A percentile compares a stretch with the other conserved stretches of the same genome.
These are phyloP conservation scores for Cyberlindnera maclurae DNA, from an alignment of 805 yeast genomes.

Conservation along the genomic window DNA sequence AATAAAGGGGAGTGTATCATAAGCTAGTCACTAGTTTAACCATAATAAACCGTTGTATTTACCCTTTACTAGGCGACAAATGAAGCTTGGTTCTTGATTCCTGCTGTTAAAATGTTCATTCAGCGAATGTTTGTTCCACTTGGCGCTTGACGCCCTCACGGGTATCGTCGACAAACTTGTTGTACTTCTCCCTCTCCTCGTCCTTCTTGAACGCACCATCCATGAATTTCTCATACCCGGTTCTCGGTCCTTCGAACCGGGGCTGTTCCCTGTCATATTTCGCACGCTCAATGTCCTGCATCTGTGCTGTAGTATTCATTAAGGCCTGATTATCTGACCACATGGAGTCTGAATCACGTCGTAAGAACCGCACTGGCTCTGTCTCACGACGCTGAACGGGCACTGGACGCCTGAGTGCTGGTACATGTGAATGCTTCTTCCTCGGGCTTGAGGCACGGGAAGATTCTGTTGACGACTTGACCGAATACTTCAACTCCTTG, in stretches of 20 bases:
- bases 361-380: slow-evolving; percentile 1
- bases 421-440: not conserved
- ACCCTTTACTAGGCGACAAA: not conserved
- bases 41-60: no score
- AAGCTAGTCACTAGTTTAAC: not conserved
- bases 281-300: slow-evolving; percentile 15
- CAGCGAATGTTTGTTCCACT: not conserved
- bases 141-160: slow-evolving; percentile 6
- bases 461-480: slow-evolving; percentile 7
- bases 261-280: slow-evolving; percentile 3
- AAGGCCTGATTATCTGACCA: slow-evolving; percentile 8
- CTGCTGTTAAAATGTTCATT: no score
- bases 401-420: not conserved
- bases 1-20: slow-evolving; percentile 3
- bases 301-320: slow-evolving; percentile 15
- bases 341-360: not conserved
- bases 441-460: slow-evolving; percentile 8
- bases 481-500: slow-evolving; percentile 18
- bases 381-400: slow-evolving; percentile 5
- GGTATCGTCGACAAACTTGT: slow-evolving; percentile 14
- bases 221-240: slow-evolving; percentile 17
- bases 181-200: slow-evolving; percentile 10
- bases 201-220: slow-evolving; percentile 16
- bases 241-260: slow-evolving; percentile 1
- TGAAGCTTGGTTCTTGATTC: no score